These are phyloP conservation scores for Ceratocystis colombiana DNA, from an alignment of 2,329 filamentous ascomycete species.

Conservation along the genomic window DNA sequence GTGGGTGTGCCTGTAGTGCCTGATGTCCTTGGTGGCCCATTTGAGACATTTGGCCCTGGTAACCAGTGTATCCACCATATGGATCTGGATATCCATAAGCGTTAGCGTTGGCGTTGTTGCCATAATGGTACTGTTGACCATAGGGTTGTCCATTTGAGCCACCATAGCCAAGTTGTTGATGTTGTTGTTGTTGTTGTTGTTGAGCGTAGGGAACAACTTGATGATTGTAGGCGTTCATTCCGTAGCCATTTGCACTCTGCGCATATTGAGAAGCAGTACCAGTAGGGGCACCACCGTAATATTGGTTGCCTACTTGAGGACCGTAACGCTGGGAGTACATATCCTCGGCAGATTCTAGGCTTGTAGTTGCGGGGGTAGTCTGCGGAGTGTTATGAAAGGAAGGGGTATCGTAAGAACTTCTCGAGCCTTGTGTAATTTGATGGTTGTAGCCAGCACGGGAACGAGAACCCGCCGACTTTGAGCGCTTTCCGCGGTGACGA, in stretches of 20 bases:
- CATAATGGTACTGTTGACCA: constrained; percentile 14
- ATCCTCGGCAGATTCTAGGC: constrained; percentile 56
- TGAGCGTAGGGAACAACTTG: constrained; percentile 40
- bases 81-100: constrained; percentile 28
- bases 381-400: constrained; percentile 31
- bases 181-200: constrained; percentile 13
- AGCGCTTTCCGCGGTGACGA: neutral
- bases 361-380: constrained; percentile 45
- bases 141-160: constrained; percentile 6
- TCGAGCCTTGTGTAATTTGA: constrained; percentile 10
- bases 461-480: constrained; percentile 31
- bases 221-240: constrained; percentile 25
- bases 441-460: neutral
- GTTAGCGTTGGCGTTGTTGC: constrained; percentile 11
- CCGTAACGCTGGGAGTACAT: constrained; percentile 37
- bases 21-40: constrained; percentile 17
- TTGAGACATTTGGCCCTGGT: constrained; percentile 11
- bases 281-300: constrained; percentile 19
- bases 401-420: constrained; percentile 19
- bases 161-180: constrained; percentile 18
- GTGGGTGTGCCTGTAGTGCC: neutral
- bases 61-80: neutral
- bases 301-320: constrained; percentile 26
- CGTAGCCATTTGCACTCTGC: constrained; percentile 34
- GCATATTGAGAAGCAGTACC: constrained; percentile 29